Percentiles rank a stretch among this genome's conserved stretches.
phyloP scores from a whole-genome alignment of 495 filamentous ascomycete species.

The Aspergillus wentii region DNA sequence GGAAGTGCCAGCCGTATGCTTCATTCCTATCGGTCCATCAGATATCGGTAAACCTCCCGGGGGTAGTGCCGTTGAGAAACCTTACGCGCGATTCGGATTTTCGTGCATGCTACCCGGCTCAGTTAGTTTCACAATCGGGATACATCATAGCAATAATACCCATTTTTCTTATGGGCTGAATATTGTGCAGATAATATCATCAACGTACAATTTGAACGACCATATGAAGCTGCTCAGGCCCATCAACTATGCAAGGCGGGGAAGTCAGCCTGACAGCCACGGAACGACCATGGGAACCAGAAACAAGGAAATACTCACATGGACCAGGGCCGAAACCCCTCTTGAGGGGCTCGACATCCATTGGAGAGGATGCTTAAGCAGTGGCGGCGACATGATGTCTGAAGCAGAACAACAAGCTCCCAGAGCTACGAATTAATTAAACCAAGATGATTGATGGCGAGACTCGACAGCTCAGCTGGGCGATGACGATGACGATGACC shows the following conservation, averaged over 20 bases:
- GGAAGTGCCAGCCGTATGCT: slow-evolving; percentile 78
- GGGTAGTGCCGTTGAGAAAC: no score
- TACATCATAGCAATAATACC: no score
- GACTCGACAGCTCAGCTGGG: no score
- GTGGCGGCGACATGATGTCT: no score
- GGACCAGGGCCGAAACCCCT: slow-evolving; percentile 62
- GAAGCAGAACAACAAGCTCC: no score
- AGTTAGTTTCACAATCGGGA: slow-evolving; percentile 7
- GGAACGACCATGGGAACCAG: neutral
- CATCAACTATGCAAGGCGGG: slow-evolving; percentile 30
- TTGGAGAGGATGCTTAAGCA: slow-evolving; percentile 63
- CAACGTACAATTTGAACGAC: slow-evolving; percentile 60
- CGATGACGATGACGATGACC: no score
- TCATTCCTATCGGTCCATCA: slow-evolving; percentile 49
- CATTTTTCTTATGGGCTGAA: no score
- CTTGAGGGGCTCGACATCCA: slow-evolving; percentile 65
- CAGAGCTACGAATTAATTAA: no score
- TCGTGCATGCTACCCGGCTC: slow-evolving; percentile 32
- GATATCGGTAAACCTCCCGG: no score
- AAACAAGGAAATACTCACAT: slow-evolving; percentile 41
- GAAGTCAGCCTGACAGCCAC: slow-evolving; percentile 12
- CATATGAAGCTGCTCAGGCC: slow-evolving; percentile 66
- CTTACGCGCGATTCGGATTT: slow-evolving; percentile 43
- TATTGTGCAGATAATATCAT: neutral
- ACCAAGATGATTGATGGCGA: no score